Conservation (phyloP, 2,329 filamentous ascomycete species). For the Colletotrichum gloeosporioides region DNA sequence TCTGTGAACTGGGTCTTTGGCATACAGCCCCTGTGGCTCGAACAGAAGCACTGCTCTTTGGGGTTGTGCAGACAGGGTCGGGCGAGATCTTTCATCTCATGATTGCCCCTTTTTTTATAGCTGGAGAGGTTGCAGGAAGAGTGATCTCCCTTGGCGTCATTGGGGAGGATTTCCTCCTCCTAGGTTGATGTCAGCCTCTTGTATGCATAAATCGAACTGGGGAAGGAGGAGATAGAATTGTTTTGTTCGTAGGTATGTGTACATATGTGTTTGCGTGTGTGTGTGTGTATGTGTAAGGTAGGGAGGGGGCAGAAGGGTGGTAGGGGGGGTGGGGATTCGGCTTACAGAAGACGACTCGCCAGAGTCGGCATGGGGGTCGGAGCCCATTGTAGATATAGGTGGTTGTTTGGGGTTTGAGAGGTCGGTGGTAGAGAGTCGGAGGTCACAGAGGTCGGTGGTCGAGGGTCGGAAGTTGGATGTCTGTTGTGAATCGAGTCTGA, state of each 20-base stretch:
- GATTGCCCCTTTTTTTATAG: neutral
- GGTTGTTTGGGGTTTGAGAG: neutral
- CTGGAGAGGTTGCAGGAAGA: neutral
- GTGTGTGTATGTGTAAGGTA: no score
- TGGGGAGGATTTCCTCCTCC: neutral
- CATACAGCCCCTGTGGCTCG: neutral
- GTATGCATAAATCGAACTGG: neutral
- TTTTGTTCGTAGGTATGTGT: neutral
- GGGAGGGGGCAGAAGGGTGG: no score
- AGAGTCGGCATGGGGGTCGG: neutral
- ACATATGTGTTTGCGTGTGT: neutral
- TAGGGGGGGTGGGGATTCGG: neutral
- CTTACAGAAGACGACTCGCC: neutral
- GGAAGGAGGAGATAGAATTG: fast-evolving
- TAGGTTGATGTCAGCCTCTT: neutral
- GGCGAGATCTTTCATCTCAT: neutral
- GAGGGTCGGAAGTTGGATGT: no score
- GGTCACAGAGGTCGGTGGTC: neutral
- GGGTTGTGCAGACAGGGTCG: neutral
- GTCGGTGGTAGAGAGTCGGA: neutral
- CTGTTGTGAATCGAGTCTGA: neutral
- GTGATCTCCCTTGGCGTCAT: neutral
- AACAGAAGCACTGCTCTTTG: neutral
- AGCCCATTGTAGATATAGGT: neutral
- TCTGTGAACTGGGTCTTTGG: neutral